A percentile compares a stretch with the other conserved stretches of the same genome.
Conservation (phyloP, 2,329 filamentous ascomycete genomes). For the Graphilbum ipis-grandicollis region DNA sequence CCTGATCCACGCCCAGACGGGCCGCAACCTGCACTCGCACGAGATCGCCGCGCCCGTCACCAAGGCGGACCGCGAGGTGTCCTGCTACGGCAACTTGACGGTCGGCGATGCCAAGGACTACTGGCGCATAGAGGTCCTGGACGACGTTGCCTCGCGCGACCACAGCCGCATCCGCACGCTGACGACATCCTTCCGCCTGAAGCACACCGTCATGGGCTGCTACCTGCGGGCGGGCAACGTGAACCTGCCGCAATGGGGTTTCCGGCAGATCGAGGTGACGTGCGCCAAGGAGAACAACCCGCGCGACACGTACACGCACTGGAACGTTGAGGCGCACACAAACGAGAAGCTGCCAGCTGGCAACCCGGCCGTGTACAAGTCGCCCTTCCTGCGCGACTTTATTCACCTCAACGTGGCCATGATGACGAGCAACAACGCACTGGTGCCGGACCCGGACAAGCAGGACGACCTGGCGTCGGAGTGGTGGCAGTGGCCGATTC, state of each 20-base stretch:
- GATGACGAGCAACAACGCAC: constrained; percentile 99
- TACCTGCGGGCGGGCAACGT: constrained; percentile 91
- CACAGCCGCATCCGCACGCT: constrained; percentile 74
- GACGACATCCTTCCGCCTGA: constrained; percentile 82
- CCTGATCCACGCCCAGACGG: constrained; percentile 85
- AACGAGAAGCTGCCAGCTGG: constrained; percentile 85
- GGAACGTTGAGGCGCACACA: constrained; percentile 91
- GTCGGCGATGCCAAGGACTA: constrained; percentile 96
- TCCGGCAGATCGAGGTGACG: constrained; percentile 97
- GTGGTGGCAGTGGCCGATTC: constrained; percentile 97
- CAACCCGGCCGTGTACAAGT: constrained; percentile 85
- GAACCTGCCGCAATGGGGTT: constrained; percentile 96
- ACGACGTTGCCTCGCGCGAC: constrained; percentile 75
- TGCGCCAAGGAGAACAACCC: constrained; percentile 90
- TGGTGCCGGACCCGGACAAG: constrained; percentile 95
- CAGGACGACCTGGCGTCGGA: constrained; percentile 93
- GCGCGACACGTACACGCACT: constrained; percentile 87
- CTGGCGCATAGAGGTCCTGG: constrained; percentile 85
- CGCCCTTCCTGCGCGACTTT: constrained; percentile 94
- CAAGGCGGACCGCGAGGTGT: constrained; percentile 85
- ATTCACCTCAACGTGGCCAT: constrained; percentile 97
- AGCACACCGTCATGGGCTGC: constrained; percentile 66
- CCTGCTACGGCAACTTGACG: constrained; percentile 87
- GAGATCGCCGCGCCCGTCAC: constrained; percentile 73
- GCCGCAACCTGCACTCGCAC: constrained; percentile 93